Evolutionary conservation across 805 yeast genomes (phyloP).

Genomic region (Cyberlindnera saturnus): DNA sequence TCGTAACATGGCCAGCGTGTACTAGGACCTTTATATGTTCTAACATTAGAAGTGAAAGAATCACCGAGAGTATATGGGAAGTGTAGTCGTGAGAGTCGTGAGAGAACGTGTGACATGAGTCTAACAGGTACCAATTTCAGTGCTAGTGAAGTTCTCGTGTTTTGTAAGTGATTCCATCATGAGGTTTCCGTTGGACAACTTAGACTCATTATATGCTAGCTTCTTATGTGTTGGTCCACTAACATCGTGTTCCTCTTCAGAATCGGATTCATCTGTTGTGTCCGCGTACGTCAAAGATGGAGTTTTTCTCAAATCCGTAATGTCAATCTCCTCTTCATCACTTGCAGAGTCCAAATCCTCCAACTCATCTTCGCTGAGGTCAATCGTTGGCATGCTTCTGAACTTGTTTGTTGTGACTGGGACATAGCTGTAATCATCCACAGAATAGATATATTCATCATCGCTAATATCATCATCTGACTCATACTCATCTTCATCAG

Average conservation of each 20-base stretch:
- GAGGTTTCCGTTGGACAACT: not conserved
- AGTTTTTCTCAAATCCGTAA: constrained; percentile 12
- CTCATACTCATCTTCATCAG: constrained; percentile 11
- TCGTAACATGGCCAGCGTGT: constrained; percentile 2
- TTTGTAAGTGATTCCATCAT: not conserved
- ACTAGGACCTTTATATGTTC: too few relatives aligned
- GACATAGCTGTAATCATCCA: constrained; percentile 5
- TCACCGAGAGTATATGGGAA: not conserved
- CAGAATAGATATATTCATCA: constrained; percentile 8
- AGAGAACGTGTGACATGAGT: not conserved
- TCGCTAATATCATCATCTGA: constrained; percentile 8
- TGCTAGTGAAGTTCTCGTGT: not conserved
- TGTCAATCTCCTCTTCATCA: constrained; percentile 14
- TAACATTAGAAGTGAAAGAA: not conserved
- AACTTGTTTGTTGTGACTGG: constrained; percentile 4
- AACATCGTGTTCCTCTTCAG: constrained; percentile 4
- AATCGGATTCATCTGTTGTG: constrained; percentile 11
- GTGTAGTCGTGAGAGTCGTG: not conserved
- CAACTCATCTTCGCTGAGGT: constrained; percentile 15
- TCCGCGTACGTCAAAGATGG: constrained; percentile 16
- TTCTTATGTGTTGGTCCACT: not conserved
- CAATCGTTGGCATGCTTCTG: constrained; percentile 21
- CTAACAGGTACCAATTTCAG: not conserved
- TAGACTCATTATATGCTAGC: not conserved
- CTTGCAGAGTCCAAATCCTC: constrained; percentile 13